Percentiles rank a stretch among this genome's conserved stretches.
Conservation (phyloP, 2,329 filamentous ascomycete species). For the Aspergillus sp. region DNA sequence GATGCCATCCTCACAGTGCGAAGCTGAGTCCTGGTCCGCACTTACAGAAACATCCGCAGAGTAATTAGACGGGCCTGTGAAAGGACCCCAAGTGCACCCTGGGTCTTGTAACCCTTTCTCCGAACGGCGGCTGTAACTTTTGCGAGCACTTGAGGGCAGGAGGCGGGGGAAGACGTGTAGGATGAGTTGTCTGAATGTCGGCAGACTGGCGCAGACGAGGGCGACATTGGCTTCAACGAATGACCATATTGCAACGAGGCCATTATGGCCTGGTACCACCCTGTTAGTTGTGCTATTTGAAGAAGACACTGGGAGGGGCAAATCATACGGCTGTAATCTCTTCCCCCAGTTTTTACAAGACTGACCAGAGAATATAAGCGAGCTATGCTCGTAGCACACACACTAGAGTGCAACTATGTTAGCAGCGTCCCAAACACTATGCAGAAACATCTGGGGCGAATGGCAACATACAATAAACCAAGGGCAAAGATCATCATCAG, state of each 20-base stretch:
- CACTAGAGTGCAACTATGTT: conserved; percentile 16
- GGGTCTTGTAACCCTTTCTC: conserved; percentile 11
- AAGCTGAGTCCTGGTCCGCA: conserved; percentile 1
- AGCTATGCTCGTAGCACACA: conserved; percentile 28
- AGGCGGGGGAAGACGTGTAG: conserved; percentile 25
- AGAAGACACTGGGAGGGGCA: background rate
- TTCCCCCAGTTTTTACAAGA: conserved; percentile 8
- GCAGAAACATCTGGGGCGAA: no score
- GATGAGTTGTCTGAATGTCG: conserved; percentile 27
- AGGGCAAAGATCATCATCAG: conserved; percentile 29
- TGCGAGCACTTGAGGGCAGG: conserved; percentile 18
- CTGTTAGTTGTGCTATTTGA: background rate
- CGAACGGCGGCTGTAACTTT: conserved; percentile 9
- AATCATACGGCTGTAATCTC: conserved; percentile 23
- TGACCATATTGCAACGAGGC: conserved; percentile 30
- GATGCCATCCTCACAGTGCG: conserved; percentile 20
- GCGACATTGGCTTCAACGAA: conserved; percentile 31
- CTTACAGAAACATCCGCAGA: conserved; percentile 13
- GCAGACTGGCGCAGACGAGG: conserved; percentile 33
- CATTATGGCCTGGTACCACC: conserved; percentile 14
- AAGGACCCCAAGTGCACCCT: conserved; percentile 5
- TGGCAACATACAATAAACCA: conserved; percentile 26
- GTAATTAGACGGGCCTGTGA: conserved; percentile 19
- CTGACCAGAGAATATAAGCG: conserved; percentile 22
- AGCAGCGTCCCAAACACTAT: background rate